Conservation (phyloP, 2,329 filamentous ascomycete species). For the Furcasterigmium sp. region DNA sequence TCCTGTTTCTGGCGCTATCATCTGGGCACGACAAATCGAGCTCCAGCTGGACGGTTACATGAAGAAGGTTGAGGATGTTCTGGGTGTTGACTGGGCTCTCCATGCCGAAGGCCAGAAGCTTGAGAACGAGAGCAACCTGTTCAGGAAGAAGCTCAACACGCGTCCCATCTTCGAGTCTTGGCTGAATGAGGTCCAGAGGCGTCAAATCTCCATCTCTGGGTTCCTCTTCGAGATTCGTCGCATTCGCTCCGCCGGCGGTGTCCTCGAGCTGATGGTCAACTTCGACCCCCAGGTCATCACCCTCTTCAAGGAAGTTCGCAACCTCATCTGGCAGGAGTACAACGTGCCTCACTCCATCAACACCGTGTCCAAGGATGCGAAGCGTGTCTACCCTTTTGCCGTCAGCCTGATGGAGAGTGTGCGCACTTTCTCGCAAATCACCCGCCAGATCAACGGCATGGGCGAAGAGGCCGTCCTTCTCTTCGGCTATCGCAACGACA, state of each 20-base stretch:
- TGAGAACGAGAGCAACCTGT: constrained; percentile 83
- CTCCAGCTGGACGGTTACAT: constrained; percentile 93
- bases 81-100: constrained; percentile 89
- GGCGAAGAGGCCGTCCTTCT: constrained; percentile 81
- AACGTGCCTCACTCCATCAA: constrained; percentile 90
- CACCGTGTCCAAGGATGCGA: constrained; percentile 97
- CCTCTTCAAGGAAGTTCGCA: constrained; percentile 96
- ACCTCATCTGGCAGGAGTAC: constrained; percentile 91
- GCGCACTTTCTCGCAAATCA: constrained; percentile 85
- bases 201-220: constrained; percentile 87
- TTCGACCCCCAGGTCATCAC: constrained; percentile 97
- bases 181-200: constrained; percentile 82
- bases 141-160: constrained; percentile 94
- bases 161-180: constrained; percentile 92
- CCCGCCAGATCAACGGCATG: constrained; percentile 79
- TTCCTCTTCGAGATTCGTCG: constrained; percentile 85
- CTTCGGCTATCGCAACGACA: constrained; percentile 87
- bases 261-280: constrained; percentile 85
- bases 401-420: constrained; percentile 99
- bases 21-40: constrained; percentile 97
- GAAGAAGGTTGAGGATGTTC: constrained; percentile 97
- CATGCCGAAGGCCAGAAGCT: constrained; percentile 95
- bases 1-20: constrained; percentile 93
- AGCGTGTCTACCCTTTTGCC: constrained; percentile 94
- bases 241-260: constrained; percentile 85